A percentile compares a stretch with the other conserved stretches of the same genome.
phyloP scores from a whole-genome alignment of 1,139 yeast genomes.

The Nakaseomyces kungkrabaensis region DNA sequence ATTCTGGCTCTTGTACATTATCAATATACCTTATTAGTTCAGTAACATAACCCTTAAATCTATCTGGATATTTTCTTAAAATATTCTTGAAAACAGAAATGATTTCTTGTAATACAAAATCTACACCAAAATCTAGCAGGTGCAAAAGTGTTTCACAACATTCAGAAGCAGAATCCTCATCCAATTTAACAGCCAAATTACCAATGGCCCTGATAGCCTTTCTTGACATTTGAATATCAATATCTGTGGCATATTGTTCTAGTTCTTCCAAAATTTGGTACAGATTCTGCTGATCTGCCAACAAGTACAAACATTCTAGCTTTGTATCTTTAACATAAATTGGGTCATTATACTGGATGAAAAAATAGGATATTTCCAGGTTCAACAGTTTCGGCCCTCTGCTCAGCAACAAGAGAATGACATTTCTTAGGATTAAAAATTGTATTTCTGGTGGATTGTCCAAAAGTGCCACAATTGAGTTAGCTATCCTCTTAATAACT shows the following conservation, averaged over 20 bases:
- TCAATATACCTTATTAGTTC: slow-evolving; percentile 33
- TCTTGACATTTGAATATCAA: slow-evolving; percentile 75
- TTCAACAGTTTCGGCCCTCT: slow-evolving; percentile 47
- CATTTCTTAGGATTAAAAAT: slow-evolving; percentile 71
- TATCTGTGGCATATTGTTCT: slow-evolving; percentile 78
- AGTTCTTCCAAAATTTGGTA: slow-evolving; percentile 60
- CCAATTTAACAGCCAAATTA: slow-evolving; percentile 70
- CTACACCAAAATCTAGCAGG: slow-evolving; percentile 54
- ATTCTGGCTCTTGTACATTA: slow-evolving; percentile 61
- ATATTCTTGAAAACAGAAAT: slow-evolving; percentile 69
- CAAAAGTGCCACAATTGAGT: slow-evolving; percentile 60
- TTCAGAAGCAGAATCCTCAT: slow-evolving; percentile 43
- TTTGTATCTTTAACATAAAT: slow-evolving; percentile 85
- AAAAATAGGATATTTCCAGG: slow-evolving; percentile 67
- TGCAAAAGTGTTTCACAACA: slow-evolving; percentile 58
- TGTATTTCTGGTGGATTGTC: slow-evolving; percentile 79
- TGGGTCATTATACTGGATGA: slow-evolving; percentile 77
- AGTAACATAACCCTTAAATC: slow-evolving; percentile 30
- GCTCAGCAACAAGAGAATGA: slow-evolving; percentile 62
- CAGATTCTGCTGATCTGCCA: slow-evolving; percentile 60
- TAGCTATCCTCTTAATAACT: slow-evolving; percentile 53
- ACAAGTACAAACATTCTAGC: slow-evolving; percentile 69
- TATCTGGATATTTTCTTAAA: slow-evolving; percentile 60
- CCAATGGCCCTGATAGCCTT: slow-evolving; percentile 88
- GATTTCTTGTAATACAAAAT: slow-evolving; percentile 74